Evolutionary conservation across 805 yeast species (phyloP), one percentile per base, ranked within the genome.

Genomic region (Saturnispora bothae): DNA sequence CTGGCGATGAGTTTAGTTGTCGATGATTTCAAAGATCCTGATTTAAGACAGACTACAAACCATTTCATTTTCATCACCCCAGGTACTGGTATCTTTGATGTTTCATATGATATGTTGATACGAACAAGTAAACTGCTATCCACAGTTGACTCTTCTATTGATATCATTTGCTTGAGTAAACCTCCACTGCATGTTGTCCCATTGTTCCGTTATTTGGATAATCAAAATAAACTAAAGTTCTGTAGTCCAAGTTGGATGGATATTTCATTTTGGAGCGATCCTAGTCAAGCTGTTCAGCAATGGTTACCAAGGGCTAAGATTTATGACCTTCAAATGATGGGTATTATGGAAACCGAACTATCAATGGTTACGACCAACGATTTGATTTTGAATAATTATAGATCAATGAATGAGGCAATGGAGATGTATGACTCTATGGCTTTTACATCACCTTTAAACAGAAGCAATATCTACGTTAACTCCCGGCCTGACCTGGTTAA

Each of bases 261-360:
- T 54, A 80, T 88, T 12, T 86, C 95, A 0, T 92, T 82, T 52
- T 92, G 94, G 83, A 75, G 71, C 38, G 83, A 80, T 35, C 56
- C 68, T 3, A 63, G 66, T 21, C 61, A 64, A 16, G 49, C 58
- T 4, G 59, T 60, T 26, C 64, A 65, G 23, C 81, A 74, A 47
- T 89, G 97, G 96, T 71, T 80, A n/a, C 96, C 98, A 0, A 66
- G 92, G 26, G 86, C 96, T 57, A 85, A 84, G 50, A 88, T 92
- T 36, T 89, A 92, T 56, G 97, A 89, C 51, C 60, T 92, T 15
- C 97, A 92, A 56, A 92, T 92, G 96, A 89, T 89, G 94, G 97
- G 97, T 0, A 72, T 92, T 6, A 85, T 89, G 79, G 97, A 89
- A 50, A 84, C 83, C 49, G 96, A 92, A 51, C 64, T 78, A 41